Base-by-base conservation (phyloP, 1,284 basidiomycete genomes). In the Tilletia horrida region DNA sequence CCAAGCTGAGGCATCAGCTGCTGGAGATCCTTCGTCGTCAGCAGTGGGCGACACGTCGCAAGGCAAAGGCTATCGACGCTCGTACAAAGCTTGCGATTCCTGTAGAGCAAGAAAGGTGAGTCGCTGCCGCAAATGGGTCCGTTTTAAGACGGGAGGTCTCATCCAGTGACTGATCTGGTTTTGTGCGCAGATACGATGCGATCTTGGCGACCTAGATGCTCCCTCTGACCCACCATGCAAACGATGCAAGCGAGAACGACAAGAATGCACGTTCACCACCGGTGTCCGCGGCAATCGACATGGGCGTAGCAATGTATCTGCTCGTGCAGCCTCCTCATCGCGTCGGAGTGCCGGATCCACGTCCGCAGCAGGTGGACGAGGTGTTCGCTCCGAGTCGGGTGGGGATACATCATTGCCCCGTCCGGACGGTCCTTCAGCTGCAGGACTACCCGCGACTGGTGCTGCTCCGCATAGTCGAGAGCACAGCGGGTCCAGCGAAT, bases 171-270 rank as follows among this genome's bases (percentile, higher is more conserved):
- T 27, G 21, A 6, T 27, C 21, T 21, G 21, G 6, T 27, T 52
- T 14, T 52, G 3, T 13, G 11, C n/a, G 1, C 31, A 59, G 55
- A 59, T 59, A 16, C 63, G 63, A n/a, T 64, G 63, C 44, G 63
- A 64, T 29, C 63, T 64, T 2, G 63, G 63, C 23, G 44, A 45
- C 44, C 40, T 64, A 23, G 63, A 64, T 14, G 31, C 40, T 16
- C 63, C 63, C 7, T 45, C 44, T 2, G 63, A 64, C 4, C 61
- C 61, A 42, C 63, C 63, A 7, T 64, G 63, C 63, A 42, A 45
- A n/a, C 63, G 63, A 44, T 64, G 63, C 63, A 42, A 45, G 42
- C 63, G 63, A n/a, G 63, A 64, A 25, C 63, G 63, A 27, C 63
- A 45, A n/a, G 63, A 64, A 25, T 64, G 63, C 63, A 64, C 63